phyloP scores from a whole-genome alignment of 495 filamentous ascomycete genomes.

The Darksidea phi region DNA sequence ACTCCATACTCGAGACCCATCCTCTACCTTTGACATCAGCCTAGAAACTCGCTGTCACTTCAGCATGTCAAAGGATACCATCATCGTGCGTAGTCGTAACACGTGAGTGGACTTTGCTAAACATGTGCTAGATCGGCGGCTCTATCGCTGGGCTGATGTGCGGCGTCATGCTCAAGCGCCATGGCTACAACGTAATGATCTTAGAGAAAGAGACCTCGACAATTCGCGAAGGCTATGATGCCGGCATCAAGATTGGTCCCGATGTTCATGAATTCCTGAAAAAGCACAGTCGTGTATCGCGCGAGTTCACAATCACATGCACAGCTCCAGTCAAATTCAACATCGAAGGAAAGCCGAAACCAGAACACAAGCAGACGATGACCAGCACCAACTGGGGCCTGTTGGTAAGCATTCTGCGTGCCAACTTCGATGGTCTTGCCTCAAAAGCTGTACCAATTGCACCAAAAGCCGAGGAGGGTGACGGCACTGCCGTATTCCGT shows the following conservation, averaged over 20 bases:
- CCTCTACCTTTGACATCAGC: no score
- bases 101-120: no score
- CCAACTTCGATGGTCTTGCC: constrained; percentile 54
- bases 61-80: no score
- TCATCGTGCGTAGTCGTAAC: no score
- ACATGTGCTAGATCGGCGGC: constrained; percentile 7
- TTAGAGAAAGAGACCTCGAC: constrained; percentile 52
- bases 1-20: no score
- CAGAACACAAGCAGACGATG: not conserved
- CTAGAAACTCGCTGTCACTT: no score
- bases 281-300: constrained; percentile 39
- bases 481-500: constrained; percentile 47
- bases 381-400: constrained; percentile 56
- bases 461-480: constrained; percentile 38
- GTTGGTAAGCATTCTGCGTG: constrained; percentile 52
- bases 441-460: constrained; percentile 4
- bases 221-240: no score
- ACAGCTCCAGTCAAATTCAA: not conserved
- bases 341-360: not conserved
- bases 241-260: constrained; percentile 53
- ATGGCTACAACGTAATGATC: constrained; percentile 49
- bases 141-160: constrained; percentile 12
- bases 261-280: constrained; percentile 43
- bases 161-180: constrained; percentile 50
- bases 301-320: constrained; percentile 42